These are phyloP conservation scores for Aspergillus sp. DNA, from an alignment of 2,329 filamentous ascomycete genomes.

Conservation along the genomic window DNA sequence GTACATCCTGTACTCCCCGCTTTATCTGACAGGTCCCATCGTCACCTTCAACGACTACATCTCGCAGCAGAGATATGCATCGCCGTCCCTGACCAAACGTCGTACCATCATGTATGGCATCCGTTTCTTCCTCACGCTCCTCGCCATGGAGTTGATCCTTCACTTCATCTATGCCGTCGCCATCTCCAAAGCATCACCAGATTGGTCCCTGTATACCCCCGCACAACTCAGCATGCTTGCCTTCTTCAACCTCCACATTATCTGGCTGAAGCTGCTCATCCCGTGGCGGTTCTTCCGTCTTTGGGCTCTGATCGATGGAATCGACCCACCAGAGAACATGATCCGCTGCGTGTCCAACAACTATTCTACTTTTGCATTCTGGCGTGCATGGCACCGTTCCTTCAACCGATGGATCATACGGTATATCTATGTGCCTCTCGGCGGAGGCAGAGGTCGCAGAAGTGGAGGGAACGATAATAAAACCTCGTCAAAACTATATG, in stretches of 20 bases:
- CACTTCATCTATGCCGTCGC: constrained; percentile 94
- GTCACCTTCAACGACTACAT: constrained; percentile 98
- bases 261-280: constrained; percentile 95
- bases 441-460: constrained; percentile 56
- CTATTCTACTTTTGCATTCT: constrained; percentile 86
- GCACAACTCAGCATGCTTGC: constrained; percentile 86
- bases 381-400: constrained; percentile 92
- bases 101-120: constrained; percentile 80
- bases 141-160: constrained; percentile 86
- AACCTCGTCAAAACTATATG: constrained; percentile 37
- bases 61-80: constrained; percentile 72
- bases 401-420: constrained; percentile 94
- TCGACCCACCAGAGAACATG: constrained; percentile 98
- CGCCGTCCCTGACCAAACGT: constrained; percentile 65
- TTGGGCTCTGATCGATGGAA: constrained; percentile 86
- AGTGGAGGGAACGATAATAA: constrained; percentile 16
- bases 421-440: constrained; percentile 91
- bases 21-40: constrained; percentile 91
- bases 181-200: constrained; percentile 76
- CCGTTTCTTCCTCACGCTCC: constrained; percentile 74
- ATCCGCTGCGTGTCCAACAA: constrained; percentile 94
- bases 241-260: constrained; percentile 93
- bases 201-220: constrained; percentile 81
- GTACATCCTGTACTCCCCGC: constrained; percentile 85
- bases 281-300: constrained; percentile 98